A percentile compares a stretch with the other conserved stretches of the same genome.
These are phyloP conservation scores for Trichoderma orchidacearum DNA, from an alignment of 495 filamentous ascomycete genomes.

Conservation along the genomic window DNA sequence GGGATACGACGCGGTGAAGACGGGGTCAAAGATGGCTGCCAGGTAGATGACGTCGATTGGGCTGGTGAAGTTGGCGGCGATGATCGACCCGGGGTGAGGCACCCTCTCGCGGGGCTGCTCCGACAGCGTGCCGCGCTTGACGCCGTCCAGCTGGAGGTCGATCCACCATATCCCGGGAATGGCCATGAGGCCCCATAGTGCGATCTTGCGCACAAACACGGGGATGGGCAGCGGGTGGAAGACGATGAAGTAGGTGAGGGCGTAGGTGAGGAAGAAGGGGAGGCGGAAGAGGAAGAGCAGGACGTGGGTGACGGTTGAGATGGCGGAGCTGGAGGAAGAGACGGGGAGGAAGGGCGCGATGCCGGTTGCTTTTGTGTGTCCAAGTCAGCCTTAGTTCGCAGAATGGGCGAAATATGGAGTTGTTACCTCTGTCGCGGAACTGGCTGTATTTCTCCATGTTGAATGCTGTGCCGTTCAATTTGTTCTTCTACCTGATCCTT, in stretches of 20 bases:
- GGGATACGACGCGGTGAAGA: conserved; percentile 80
- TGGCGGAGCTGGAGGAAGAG: conserved; percentile 40
- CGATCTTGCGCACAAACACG: conserved; percentile 60
- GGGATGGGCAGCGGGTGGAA: conserved; percentile 83
- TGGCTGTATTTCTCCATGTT: conserved; percentile 96
- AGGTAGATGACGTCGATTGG: conserved; percentile 91
- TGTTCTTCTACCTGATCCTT: not conserved
- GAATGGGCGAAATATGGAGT: not conserved
- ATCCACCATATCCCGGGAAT: conserved; percentile 95
- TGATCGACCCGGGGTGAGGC: conserved; percentile 61
- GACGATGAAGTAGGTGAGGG: conserved; percentile 58
- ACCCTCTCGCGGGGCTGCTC: conserved; percentile 51
- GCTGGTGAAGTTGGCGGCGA: conserved; percentile 81
- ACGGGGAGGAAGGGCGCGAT: conserved; percentile 92
- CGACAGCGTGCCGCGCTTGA: conserved; percentile 62
- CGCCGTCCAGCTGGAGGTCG: conserved; percentile 89
- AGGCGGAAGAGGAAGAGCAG: conserved; percentile 72
- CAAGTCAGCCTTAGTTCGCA: not conserved
- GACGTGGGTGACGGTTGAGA: conserved; percentile 47
- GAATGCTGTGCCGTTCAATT: not conserved
- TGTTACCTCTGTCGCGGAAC: conserved; percentile 77
- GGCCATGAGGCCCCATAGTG: conserved; percentile 73
- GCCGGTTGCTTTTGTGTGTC: conserved; percentile 56
- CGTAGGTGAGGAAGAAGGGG: conserved; percentile 58
- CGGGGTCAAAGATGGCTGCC: conserved; percentile 89